A percentile compares a stretch with the other conserved stretches of the same genome.
Evolutionary conservation across 495 filamentous ascomycete species (phyloP).

Genomic region (Podospora bellae-mahoneyi): DNA sequence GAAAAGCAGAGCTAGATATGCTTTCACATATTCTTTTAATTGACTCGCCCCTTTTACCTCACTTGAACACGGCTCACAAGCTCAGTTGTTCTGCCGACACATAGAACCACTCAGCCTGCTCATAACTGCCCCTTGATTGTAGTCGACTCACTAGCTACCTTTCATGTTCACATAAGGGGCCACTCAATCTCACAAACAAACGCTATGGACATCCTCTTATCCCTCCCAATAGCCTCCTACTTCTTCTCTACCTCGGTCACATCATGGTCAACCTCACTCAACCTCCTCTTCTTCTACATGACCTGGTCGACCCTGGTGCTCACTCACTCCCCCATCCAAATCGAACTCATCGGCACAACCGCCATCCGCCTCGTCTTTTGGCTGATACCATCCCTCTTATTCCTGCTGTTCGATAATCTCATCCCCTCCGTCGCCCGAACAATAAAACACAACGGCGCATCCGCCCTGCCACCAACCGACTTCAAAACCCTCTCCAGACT

Average conservation of each 20-base stretch:
- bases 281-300: slow-evolving; percentile 84
- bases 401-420: slow-evolving; percentile 68
- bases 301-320: slow-evolving; percentile 84
- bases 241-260: slow-evolving; percentile 49
- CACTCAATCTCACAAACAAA: not conserved
- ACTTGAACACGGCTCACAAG: no score
- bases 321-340: slow-evolving; percentile 67
- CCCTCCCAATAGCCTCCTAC: slow-evolving; percentile 69
- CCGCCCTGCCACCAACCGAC: slow-evolving; percentile 59
- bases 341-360: slow-evolving; percentile 70
- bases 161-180: not conserved
- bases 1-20: no score
- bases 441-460: slow-evolving; percentile 66
- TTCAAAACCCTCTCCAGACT: slow-evolving; percentile 40
- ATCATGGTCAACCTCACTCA: slow-evolving; percentile 75
- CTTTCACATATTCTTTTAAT: no score
- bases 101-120: not conserved
- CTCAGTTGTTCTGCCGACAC: not conserved
- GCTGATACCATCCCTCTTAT: slow-evolving; percentile 66
- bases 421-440: slow-evolving; percentile 61
- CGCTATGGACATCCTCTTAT: slow-evolving; percentile 60
- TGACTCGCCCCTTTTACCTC: no score
- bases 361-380: slow-evolving; percentile 69
- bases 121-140: not conserved
- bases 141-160: no score